These are phyloP conservation scores for Pichia sp. DNA, from an alignment of 1,139 yeast species.

Conservation along the genomic window DNA sequence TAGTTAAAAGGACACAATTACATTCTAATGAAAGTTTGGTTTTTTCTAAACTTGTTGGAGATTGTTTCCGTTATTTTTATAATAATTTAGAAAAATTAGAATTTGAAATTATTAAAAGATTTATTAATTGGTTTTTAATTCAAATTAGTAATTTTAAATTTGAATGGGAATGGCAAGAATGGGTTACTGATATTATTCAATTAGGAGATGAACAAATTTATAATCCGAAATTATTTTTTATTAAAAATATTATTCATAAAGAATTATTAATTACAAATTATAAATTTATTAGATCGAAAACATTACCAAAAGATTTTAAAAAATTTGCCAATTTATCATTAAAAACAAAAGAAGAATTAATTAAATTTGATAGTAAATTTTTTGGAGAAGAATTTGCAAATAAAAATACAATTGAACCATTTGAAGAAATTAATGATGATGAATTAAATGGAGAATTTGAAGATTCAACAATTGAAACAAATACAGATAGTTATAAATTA, in stretches of 20 bases:
- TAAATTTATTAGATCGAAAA: conserved; percentile 56
- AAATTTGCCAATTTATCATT: conserved; percentile 52
- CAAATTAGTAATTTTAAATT: conserved; percentile 92
- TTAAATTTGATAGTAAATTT: conserved; percentile 28
- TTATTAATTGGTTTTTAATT: conserved; percentile 87
- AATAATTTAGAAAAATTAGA: conserved; percentile 62
- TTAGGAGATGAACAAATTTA: conserved; percentile 35
- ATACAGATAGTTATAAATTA: conserved; percentile 16
- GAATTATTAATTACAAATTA: conserved; percentile 73
- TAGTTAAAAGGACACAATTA: conserved; percentile 16
- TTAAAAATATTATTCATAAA: conserved; percentile 73
- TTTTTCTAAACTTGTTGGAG: conserved; percentile 91
- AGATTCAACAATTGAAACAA: conserved; percentile 12
- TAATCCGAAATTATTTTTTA: conserved; percentile 72
- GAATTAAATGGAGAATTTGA: not conserved
- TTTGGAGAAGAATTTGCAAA: conserved; percentile 25
- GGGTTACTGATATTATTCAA: conserved; percentile 55
- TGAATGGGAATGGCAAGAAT: conserved; percentile 98
- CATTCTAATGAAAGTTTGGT: conserved; percentile 49
- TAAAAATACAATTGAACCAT: conserved; percentile 15
- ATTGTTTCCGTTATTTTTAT: conserved; percentile 84
- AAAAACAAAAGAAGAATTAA: conserved; percentile 27
- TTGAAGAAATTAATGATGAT: conserved; percentile 20
- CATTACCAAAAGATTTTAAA: conserved; percentile 70
- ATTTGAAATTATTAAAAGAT: conserved; percentile 66